A percentile compares a stretch with the other conserved stretches of the same genome.
Evolutionary conservation across 306 rosid genomes (phyloP).

Genomic region (Trichosanthes cucumerina): DNA sequence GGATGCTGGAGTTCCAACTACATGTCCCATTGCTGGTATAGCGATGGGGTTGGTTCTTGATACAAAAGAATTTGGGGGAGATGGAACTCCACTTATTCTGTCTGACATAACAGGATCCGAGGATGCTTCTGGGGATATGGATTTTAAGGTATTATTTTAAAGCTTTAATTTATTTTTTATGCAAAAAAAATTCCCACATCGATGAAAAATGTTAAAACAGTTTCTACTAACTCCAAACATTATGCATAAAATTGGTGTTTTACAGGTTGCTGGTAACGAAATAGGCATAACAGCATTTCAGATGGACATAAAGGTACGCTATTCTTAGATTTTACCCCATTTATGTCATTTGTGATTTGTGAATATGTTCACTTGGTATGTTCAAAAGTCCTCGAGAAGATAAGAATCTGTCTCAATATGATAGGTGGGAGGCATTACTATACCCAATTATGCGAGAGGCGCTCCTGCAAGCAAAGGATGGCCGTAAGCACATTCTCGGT

Average conservation of each 20-base stretch:
- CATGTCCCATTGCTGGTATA: conserved; percentile 80
- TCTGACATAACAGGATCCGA: conserved; percentile 96
- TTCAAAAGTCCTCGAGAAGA: background rate
- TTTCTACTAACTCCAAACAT: background rate
- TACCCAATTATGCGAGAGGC: conserved; percentile 88
- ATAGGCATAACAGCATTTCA: conserved; percentile 92
- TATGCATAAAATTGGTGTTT: conserved; percentile 11
- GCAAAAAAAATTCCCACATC: background rate
- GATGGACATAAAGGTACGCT: conserved; percentile 92
- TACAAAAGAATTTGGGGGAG: conserved; percentile 92
- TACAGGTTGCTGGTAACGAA: conserved; percentile 96
- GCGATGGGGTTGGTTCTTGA: conserved; percentile 97
- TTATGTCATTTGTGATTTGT: conserved; percentile 7
- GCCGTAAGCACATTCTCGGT: conserved; percentile 92
- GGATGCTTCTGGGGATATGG: conserved; percentile 99
- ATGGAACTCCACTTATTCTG: conserved; percentile 87
- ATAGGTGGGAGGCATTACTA: conserved; percentile 86
- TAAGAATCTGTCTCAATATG: background rate
- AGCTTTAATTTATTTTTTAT: conserved; percentile 3
- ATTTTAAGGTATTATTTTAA: conserved; percentile 64
- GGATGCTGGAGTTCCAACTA: conserved; percentile 96
- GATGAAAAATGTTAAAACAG: background rate
- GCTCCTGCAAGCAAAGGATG: conserved; percentile 84
- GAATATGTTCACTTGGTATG: background rate
- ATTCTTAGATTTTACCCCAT: background rate